These are phyloP conservation scores for Mycena capillaripes DNA, from an alignment of 768 basidiomycete genomes.

Conservation along the genomic window DNA sequence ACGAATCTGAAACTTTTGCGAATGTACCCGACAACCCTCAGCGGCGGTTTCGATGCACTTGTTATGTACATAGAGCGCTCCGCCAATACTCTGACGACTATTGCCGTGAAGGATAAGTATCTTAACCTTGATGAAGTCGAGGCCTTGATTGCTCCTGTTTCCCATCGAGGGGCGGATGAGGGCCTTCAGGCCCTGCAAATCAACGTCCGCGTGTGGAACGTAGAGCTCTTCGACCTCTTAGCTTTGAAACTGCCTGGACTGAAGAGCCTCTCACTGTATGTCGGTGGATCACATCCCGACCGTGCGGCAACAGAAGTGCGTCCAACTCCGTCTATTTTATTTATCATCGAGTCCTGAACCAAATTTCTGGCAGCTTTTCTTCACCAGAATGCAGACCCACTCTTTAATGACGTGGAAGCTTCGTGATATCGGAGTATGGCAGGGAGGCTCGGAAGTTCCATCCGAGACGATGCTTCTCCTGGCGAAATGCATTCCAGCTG, in stretches of 20 bases:
- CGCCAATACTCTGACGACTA: slow-evolving; percentile 46
- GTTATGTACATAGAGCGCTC: slow-evolving; percentile 49
- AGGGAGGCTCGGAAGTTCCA: slow-evolving; percentile 30
- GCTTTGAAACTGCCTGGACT: slow-evolving; percentile 40
- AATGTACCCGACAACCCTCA: slow-evolving; percentile 56
- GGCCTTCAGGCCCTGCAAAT: slow-evolving; percentile 39
- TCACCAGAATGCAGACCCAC: slow-evolving; percentile 11
- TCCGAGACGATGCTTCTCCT: slow-evolving; percentile 26
- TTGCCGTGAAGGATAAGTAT: slow-evolving; percentile 59
- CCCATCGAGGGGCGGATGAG: slow-evolving; percentile 30
- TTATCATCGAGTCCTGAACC: background rate
- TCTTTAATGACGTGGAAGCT: slow-evolving; percentile 27
- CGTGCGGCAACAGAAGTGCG: slow-evolving; percentile 27
- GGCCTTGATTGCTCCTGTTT: slow-evolving; percentile 32
- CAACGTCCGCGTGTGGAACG: slow-evolving; percentile 40
- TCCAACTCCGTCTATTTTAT: background rate
- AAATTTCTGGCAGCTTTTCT: slow-evolving; percentile 22
- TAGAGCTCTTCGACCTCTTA: slow-evolving; percentile 43
- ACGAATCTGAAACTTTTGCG: slow-evolving; percentile 50
- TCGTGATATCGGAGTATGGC: slow-evolving; percentile 35
- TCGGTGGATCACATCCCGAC: slow-evolving; percentile 30
- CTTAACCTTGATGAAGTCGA: slow-evolving; percentile 49
- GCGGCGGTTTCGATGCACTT: slow-evolving; percentile 51
- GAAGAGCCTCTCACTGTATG: slow-evolving; percentile 33
- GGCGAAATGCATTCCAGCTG: slow-evolving; percentile 25